Percentiles rank a stretch among this genome's conserved stretches.
phyloP scores from a whole-genome alignment of 2,329 filamentous ascomycete species.

The Claviceps citrina region DNA sequence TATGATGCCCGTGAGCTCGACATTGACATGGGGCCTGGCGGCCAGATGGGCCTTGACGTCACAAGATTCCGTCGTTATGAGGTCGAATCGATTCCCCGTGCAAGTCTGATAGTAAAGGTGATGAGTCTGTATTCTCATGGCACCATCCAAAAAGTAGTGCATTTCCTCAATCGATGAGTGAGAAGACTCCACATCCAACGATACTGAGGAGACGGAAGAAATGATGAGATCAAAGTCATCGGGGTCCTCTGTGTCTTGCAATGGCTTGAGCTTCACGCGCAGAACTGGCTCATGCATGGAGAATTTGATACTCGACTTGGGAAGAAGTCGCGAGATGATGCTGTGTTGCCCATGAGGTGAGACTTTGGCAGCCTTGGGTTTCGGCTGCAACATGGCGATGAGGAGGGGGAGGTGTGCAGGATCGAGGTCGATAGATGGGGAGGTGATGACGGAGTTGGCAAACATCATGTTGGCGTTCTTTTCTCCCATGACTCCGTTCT shows the following conservation, averaged over 20 bases:
- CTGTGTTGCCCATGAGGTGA: constrained; percentile 40
- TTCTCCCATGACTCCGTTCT: constrained; percentile 58
- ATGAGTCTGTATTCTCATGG: constrained; percentile 70
- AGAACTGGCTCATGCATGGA: constrained; percentile 94
- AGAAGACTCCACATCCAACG: constrained; percentile 87
- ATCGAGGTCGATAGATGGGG: constrained; percentile 83
- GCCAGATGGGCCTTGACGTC: constrained; percentile 76
- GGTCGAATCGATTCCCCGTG: constrained; percentile 65
- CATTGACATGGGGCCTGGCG: constrained; percentile 71
- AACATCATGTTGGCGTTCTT: constrained; percentile 93
- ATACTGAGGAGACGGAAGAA: constrained; percentile 84
- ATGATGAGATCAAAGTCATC: constrained; percentile 93
- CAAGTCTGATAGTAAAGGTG: constrained; percentile 90
- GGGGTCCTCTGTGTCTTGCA: constrained; percentile 45
- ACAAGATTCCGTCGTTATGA: constrained; percentile 74
- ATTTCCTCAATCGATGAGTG: constrained; percentile 72
- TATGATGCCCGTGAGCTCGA: constrained; percentile 62
- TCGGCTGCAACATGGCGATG: constrained; percentile 55
- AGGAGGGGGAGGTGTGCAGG: constrained; percentile 81
- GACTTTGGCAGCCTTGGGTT: constrained; percentile 19
- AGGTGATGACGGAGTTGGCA: constrained; percentile 90
- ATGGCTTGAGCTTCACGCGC: constrained; percentile 71
- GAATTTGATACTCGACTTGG: constrained; percentile 87
- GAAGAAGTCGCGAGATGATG: constrained; percentile 76
- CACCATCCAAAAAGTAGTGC: constrained; percentile 74